Base-by-base conservation (phyloP, 2,329 filamentous ascomycete species). In the Phialemonium atrogriseum region DNA sequence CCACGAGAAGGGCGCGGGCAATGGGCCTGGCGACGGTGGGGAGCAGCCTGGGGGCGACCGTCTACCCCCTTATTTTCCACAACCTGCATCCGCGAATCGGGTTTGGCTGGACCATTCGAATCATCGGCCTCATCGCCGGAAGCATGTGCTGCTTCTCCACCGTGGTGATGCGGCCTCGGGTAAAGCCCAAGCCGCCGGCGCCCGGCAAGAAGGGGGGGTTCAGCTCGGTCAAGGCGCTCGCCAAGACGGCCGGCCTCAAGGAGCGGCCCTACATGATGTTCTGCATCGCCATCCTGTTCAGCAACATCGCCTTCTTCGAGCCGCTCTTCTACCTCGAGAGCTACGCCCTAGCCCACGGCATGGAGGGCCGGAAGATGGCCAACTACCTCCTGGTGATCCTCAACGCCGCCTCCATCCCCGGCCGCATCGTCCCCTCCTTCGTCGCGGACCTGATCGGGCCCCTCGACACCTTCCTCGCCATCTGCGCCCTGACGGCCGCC, bases 381-480 rank as follows among this genome's bases (percentile, higher is more conserved):
- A 49, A 55, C 11, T 70, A 72, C 36, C 52, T 72, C 15, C 49
- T 73, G 5, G 52, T 68, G 3, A 63, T 73, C 27, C 56, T 71
- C 30, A 73, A 72, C 45, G 66, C 60, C 2, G 58, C 62, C 1
- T 66, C 65, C 1, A 52, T 69, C 7, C 53, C 66, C 7, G 69
- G 70, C 0, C 60, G 70, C 6, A 50, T 71, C 1, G 44, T 68
- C 1, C 67, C 65, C 1, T 60, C 60, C 4, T 53, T 62, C 7
- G 37, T 70, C 5, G 64, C 63, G 0, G 57, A 61, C 30, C 48
- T 45, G 17, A 37, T 62, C 22, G 64, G 64, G 1, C 49, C 59
- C 3, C 40, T 68, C 10, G 58, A 65, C 33, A 54, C 58, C 2
- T 55, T 60, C 37, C 46, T 62, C 10, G 49, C 52, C 4, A 45